Evolutionary conservation across 768 basidiomycete species (phyloP), one percentile per base, ranked within the genome.

Genomic region (Zangia roseola): DNA sequence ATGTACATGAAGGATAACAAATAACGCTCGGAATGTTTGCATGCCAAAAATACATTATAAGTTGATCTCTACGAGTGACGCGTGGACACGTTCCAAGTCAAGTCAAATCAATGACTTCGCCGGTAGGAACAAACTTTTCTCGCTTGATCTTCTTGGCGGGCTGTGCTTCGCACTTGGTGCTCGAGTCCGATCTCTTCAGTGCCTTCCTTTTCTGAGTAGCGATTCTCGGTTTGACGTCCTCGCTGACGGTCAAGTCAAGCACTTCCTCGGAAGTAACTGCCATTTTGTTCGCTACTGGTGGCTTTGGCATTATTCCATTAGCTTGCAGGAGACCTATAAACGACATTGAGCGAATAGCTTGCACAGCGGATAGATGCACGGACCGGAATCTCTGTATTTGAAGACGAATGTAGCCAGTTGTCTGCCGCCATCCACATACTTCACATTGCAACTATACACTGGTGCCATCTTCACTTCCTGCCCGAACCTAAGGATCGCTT

Each of bases 41-140:
- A 35, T 44, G 13, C 23, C 23, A 40, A 49, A 31, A 45, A 41
- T 26, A 20, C 35, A 54, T 13, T 16, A 14, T 12, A 39, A 21
- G 4, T 31, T 20, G 16, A 33, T 39, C 16, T 13, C 24, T 23
- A 40, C 26, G 36, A 35, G 35, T n/a, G 6, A 36, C 10, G 21
- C 7, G 45, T 5, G 37, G n/a, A 26, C 40, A n/a, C 16, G 12
- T 37, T 17, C 16, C 37, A 44, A 14, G 20, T 64, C 55, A 67
- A 31, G 65, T 69, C 53, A 67, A 40, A 43, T 69, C 65, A 36
- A 67, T 67, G 33, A 69, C 50, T 28, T 67, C 67, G 17, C 55
- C 53, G n/a, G 30, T 26, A 28, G 38, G 50, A 40, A 57, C 31
- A 25, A 39, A 12, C 24, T 50, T 49, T 48, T 69, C 67, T 33